Evolutionary conservation across 2,329 filamentous ascomycete genomes (phyloP).

Genomic region (Trichoderma polysporum): DNA sequence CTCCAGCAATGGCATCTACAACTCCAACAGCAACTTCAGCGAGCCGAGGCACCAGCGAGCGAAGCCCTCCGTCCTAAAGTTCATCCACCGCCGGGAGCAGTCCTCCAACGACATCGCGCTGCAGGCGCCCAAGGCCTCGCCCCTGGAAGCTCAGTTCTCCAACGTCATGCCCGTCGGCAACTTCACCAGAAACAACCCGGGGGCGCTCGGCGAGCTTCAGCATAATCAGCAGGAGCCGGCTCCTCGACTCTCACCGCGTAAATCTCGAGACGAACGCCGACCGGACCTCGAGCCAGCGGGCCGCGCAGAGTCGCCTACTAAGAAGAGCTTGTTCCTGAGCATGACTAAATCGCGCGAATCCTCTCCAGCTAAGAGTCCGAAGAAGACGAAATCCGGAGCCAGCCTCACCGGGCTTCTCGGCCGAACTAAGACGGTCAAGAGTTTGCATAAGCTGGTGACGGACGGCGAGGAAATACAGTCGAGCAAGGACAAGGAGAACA

Average conservation of each 20-base stretch:
- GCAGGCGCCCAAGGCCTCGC: conserved; percentile 25
- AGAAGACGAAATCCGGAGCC: conserved; percentile 75
- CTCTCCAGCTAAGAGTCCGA: conserved; percentile 61
- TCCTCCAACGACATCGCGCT: conserved; percentile 44
- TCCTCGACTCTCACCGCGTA: conserved; percentile 40
- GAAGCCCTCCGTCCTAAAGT: conserved; percentile 51
- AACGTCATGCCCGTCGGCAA: conserved; percentile 34
- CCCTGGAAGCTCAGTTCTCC: conserved; percentile 26
- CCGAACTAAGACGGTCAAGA: conserved; percentile 71
- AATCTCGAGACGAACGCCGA: conserved; percentile 35
- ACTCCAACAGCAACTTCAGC: conserved; percentile 17
- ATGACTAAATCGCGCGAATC: conserved; percentile 44
- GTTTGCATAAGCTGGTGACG: conserved; percentile 54
- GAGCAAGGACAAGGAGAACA: conserved; percentile 78
- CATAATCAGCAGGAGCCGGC: conserved; percentile 51
- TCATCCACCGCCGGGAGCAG: conserved; percentile 52
- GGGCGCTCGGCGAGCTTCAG: conserved; percentile 57
- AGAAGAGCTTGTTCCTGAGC: conserved; percentile 31
- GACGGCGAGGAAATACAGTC: conserved; percentile 50
- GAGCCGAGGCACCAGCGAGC: conserved; percentile 40
- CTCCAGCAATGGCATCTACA: conserved; percentile 21
- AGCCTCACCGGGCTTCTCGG: conserved; percentile 77
- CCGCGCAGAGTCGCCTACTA: conserved; percentile 45
- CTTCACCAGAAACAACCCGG: conserved; percentile 40
- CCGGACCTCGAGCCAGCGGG: conserved; percentile 30